Base-by-base conservation (phyloP, 2,329 filamentous ascomycete species). In the Colletotrichum sp. region DNA sequence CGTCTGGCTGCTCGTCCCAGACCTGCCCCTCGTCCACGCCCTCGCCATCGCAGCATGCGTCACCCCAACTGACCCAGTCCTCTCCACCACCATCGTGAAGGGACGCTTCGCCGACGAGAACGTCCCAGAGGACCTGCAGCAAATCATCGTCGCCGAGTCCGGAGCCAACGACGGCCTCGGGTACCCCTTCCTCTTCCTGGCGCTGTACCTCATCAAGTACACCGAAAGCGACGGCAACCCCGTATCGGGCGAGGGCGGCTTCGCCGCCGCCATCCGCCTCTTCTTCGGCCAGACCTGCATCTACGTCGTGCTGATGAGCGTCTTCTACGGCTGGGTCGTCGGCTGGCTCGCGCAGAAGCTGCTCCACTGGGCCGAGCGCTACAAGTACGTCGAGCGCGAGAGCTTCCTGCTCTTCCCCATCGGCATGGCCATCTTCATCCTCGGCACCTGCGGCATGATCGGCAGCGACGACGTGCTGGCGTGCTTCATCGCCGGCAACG, bases 71-170 rank as follows among this genome's bases (percentile, higher is more conserved):
- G 96, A 98, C 80, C 96, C 96, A 0, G 92, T 98, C 2, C 85
- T 98, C 44, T 96, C 94, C 9, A 96, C 96, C 78, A 94, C 94
- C 5, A 98, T 98, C 74, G 95, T 98, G 55, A 98, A 98, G 86
- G 96, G 96, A 32, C 96, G 95, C 80, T 98, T 98, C 82, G 96
- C 96, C 1, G 96, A 98, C 81, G 94, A 96, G 80, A 97, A 98
- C 82, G 93, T 98, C 21, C 95, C 96, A 0, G 93, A 92, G 74
- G 91, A 93, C 30, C 87, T 98, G 67, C 95, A 98, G 85, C 92
- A 94, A 78, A 95, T 95, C 79, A 95, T 95, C 80, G 90, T 94
- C 65, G 93, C 92, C 28, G 96, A 98, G 85, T 96, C 94, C 0
- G 96, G 96, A 2, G 94, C 95, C 2, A 98, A 98, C 81, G 96